phyloP scores from a whole-genome alignment of 176 grass and related monocot species.

The Carex pumila region DNA sequence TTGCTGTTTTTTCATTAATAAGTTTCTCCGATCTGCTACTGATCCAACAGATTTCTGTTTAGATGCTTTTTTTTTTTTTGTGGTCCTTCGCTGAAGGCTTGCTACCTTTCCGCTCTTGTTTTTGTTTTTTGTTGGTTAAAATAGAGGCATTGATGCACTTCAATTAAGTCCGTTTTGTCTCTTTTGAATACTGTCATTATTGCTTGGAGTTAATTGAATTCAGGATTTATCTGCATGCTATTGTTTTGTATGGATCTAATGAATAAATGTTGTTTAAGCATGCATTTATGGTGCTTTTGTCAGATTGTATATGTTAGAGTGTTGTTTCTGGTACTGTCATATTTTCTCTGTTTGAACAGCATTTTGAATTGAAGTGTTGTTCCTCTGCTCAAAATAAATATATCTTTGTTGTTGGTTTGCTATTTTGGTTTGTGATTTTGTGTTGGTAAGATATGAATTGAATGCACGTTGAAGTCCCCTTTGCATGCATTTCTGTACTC shows the following conservation, averaged over 20 bases:
- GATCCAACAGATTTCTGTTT: too few species aligned
- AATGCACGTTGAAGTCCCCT: background rate
- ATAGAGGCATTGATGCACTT: background rate
- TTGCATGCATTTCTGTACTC: background rate
- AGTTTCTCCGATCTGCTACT: background rate
- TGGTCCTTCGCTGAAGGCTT: background rate
- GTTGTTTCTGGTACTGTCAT: background rate
- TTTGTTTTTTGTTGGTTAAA: background rate
- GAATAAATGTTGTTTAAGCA: background rate
- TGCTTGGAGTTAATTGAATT: background rate
- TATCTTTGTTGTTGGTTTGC: background rate
- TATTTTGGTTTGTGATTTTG: background rate
- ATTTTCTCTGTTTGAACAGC: background rate
- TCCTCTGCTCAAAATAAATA: background rate
- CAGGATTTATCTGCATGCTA: background rate
- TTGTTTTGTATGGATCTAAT: background rate
- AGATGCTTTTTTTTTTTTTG: background rate
- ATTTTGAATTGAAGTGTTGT: background rate
- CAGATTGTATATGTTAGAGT: background rate
- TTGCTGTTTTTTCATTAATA: slow-evolving; percentile 2
- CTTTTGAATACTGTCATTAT: background rate
- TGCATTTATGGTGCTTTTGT: background rate
- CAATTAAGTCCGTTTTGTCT: background rate
- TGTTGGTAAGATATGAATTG: background rate
- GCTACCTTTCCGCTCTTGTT: background rate